Base-by-base conservation (phyloP, 1,139 yeast genomes). In the Protomyces macrosporus region DNA sequence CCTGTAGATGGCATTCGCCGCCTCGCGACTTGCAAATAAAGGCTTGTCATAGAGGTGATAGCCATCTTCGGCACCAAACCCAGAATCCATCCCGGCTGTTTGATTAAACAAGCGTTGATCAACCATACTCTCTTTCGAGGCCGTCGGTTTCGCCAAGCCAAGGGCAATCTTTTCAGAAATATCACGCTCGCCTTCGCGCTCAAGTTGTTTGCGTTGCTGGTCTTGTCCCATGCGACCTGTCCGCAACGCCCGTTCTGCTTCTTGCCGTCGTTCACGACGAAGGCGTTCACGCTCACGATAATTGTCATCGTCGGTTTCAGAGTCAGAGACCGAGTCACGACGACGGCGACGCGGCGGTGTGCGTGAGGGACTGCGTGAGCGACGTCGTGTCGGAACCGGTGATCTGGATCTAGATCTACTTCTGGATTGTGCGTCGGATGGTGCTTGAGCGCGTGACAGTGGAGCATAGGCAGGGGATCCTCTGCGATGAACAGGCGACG, bases 11-110 rank as follows among this genome's bases (percentile, higher is more conserved):
- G 77, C 78, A 60, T 78, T 79, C 7, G 82, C 75, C 7, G 81
- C 83, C 63, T 80, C 82, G 60, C 82, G 82, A 1, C 78, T 81
- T 51, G 76, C 75, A 70, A 84, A 85, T 40, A 85, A 72, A 0
- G 88, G 84, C 63, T 74, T 77, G 68, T 83, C 86, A 68, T 85
- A 85, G 2, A 82, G 74, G 68, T 81, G 82, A 63, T 81, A 84
- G 42, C 78, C 81, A 64, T 76, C 75, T 61, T 76, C 75, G 45
- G 76, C 75, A 5, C 77, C 73, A 16, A 77, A 74, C 3, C 70
- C 69, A 3, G 71, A 67, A 2, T 67, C 70, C 52, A 65, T 52
- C 12, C 67, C 67, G n/a, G 62, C 53, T 9, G 67, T 59, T 48
- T 79, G 79, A 9, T 81, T 72, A 67, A 79, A 83, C 40, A 85